These are phyloP conservation scores for Plasmodium blacklocki DNA, from an alignment of 169 alveolate genomes.

Conservation along the genomic window DNA sequence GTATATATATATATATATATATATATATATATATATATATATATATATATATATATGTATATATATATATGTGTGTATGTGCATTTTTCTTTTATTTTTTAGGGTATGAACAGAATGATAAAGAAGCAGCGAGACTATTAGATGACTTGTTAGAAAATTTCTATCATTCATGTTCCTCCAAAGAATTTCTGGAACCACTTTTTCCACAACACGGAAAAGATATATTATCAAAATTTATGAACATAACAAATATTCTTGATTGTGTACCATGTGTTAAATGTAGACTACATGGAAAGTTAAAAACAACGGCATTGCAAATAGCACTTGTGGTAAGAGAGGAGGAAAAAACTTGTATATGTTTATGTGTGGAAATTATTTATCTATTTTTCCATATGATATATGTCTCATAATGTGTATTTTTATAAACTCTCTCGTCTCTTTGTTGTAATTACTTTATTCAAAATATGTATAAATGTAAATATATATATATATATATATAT, in stretches of 20 bases:
- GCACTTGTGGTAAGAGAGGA: conserved; percentile 83
- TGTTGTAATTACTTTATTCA: not conserved
- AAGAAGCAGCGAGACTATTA: conserved; percentile 32
- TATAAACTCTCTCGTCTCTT: conserved; percentile 20
- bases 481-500: not conserved
- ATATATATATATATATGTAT: not conserved
- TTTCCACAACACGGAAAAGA: conserved; percentile 61
- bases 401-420: not conserved
- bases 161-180: conserved; percentile 35
- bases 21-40: conserved; percentile 41
- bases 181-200: conserved; percentile 52
- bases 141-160: conserved; percentile 22
- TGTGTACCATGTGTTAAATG: conserved; percentile 95
- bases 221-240: conserved; percentile 58
- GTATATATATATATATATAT: not conserved
- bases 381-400: not conserved
- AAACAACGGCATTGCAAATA: conserved; percentile 92
- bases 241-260: conserved; percentile 45
- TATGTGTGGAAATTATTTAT: not conserved
- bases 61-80: no score
- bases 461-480: no score
- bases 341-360: not conserved
- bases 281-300: conserved; percentile 92
- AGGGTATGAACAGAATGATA: conserved; percentile 45
- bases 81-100: not conserved